These are phyloP conservation scores for Neckera pumila DNA, from an alignment of 225 moss, liverwort and hornwort species.

Conservation along the genomic window DNA sequence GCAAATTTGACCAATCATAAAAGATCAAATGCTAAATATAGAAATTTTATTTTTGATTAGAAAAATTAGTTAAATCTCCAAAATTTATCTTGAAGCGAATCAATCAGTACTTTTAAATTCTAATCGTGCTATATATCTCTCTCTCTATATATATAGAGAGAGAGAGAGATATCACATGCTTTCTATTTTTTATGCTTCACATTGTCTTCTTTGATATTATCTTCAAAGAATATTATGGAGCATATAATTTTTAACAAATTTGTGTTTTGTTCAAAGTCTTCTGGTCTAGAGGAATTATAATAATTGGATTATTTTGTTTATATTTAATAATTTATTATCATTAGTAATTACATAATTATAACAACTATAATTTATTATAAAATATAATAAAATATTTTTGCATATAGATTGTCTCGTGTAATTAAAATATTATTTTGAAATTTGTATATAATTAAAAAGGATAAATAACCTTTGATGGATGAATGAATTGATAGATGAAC, in stretches of 20 bases:
- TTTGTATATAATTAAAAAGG: not conserved
- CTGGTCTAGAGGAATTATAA: not conserved
- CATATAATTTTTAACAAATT: not conserved
- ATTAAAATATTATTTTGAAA: not conserved
- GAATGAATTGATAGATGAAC: too few species aligned
- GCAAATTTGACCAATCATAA: not conserved
- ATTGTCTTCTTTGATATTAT: not conserved
- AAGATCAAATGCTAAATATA: not conserved
- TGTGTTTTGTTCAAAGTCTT: not conserved
- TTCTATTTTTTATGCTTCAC: not conserved
- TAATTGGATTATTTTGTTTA: not conserved
- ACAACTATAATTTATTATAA: not conserved
- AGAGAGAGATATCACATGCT: not conserved
- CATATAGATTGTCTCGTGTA: not conserved
- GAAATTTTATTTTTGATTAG: accelerated
- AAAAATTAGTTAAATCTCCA: not conserved
- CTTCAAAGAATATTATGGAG: not conserved
- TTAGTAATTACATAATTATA: too few species aligned
- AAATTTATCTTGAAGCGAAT: not conserved
- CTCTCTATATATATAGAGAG: too few species aligned
- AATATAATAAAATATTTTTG: not conserved
- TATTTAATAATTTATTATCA: not conserved
- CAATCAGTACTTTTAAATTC: too few species aligned
- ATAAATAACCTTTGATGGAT: too few species aligned
- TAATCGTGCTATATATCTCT: too few species aligned